A percentile compares a stretch with the other conserved stretches of the same genome.
Evolutionary conservation across 768 basidiomycete genomes (phyloP).

Genomic region (Psilocybe tampanensis): DNA sequence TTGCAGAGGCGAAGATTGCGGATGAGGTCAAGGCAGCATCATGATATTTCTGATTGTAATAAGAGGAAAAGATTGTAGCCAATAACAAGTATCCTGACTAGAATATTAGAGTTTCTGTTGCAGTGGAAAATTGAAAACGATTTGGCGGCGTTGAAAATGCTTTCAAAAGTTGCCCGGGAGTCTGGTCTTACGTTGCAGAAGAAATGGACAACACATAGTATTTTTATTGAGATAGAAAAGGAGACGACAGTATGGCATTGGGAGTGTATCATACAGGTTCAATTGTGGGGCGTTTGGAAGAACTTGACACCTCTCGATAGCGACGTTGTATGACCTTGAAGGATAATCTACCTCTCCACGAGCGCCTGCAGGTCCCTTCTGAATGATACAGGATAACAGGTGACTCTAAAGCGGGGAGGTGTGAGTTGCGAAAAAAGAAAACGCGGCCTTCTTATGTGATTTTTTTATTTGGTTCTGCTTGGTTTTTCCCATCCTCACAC

Average conservation of each 20-base stretch:
- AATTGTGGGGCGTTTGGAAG: slow-evolving; percentile 15
- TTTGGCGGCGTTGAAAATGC: too few species aligned
- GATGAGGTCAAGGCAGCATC: slow-evolving; percentile 2
- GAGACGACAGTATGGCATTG: too few species aligned
- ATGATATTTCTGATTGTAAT: neutral
- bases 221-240: neutral
- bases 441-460: slow-evolving; percentile 28
- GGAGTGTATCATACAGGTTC: slow-evolving; percentile 21
- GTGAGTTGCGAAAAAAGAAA: slow-evolving; percentile 30
- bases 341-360: slow-evolving; percentile 63
- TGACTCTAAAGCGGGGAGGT: slow-evolving; percentile 73
- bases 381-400: slow-evolving; percentile 48
- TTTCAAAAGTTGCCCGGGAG: too few species aligned
- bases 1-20: slow-evolving; percentile 38
- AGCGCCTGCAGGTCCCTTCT: slow-evolving; percentile 62
- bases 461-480: slow-evolving; percentile 41
- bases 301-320: slow-evolving; percentile 17
- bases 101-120: too few species aligned
- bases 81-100: neutral
- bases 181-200: neutral
- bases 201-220: neutral
- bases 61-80: neutral
- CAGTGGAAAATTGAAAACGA: too few species aligned
- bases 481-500: slow-evolving; percentile 8
- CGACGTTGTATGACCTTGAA: slow-evolving; percentile 24